Base-by-base conservation (phyloP, 768 basidiomycete genomes). In the Suillus bovinus region DNA sequence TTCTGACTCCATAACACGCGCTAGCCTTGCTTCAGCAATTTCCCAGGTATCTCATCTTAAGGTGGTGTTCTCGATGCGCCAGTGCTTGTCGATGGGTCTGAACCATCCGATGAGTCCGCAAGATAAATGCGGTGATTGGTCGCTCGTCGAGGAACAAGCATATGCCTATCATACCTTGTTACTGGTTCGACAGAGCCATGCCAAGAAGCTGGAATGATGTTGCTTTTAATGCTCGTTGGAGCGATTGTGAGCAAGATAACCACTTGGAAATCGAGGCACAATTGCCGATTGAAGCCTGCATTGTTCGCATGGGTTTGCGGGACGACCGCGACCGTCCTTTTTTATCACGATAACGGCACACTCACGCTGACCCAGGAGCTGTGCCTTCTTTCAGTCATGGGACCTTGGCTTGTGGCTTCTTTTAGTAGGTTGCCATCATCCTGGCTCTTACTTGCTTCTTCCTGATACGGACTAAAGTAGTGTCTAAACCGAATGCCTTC, bases 301-400 rank as follows among this genome's bases (percentile, higher is more conserved):
- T 52, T 29, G 17, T 56, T 56, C 55, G 38, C 55, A 56, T 56
- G 55, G 55, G 55, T 27, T 27, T 24, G 34, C 17, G 24, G 36
- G 24, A 39, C 24, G 38, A 39, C 55, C 24, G 17, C 36, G 38
- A 41, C 38, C 36, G 24, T 56, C 38, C 60, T 36, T 39, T 52
- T 55, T 61, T 60, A 62, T 60, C 61, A 38, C 10, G 61, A 62
- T 62, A 62, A 62, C 61, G 58, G 44, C 27, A 61, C 11, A 13
- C 52, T 44, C n/a, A 59, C 34, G 41, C 42, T 56, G 36, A 52
- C 50, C 31, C 50, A 52, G 50, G 49, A 33, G 50, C 50, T 39
- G 46, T 59, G 50, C 60, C 62, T 63, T 61, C 54, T 22, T 31
- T 27, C 29, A 47, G 56, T 64, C 57, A 64, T 50, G 61, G 52